Percentiles rank a stretch among this genome's conserved stretches.
phyloP scores from a whole-genome alignment of 495 filamentous ascomycete species.

The Penicillium cinerascens region DNA sequence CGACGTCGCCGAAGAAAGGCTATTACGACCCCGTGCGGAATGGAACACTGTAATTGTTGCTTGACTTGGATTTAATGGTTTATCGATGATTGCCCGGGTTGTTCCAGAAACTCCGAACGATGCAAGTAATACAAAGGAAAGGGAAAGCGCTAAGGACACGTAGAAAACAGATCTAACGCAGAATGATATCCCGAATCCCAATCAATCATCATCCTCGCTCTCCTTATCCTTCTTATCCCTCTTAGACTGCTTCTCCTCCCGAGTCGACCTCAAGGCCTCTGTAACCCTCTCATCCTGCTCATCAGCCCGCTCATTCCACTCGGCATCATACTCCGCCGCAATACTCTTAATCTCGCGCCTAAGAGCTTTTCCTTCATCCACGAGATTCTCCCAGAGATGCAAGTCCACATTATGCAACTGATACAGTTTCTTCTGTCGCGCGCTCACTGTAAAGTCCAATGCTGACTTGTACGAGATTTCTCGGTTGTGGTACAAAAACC shows the following conservation, averaged over 20 bases:
- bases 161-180: neutral
- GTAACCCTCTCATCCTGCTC: constrained; percentile 71
- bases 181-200: neutral
- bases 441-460: constrained; percentile 78
- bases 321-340: constrained; percentile 87
- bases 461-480: constrained; percentile 83
- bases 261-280: constrained; percentile 63
- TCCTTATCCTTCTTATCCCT: constrained; percentile 36
- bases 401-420: constrained; percentile 69
- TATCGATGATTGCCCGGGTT: neutral
- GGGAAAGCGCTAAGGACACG: neutral
- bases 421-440: constrained; percentile 76
- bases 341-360: constrained; percentile 76
- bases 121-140: constrained; percentile 5
- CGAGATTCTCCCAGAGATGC: constrained; percentile 68
- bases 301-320: constrained; percentile 83
- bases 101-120: neutral
- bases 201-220: constrained; percentile 27
- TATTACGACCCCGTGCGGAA: constrained; percentile 50
- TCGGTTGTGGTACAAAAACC: constrained; percentile 90
- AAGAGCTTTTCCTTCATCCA: constrained; percentile 79
- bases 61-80: neutral
- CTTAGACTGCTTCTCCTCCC: constrained; percentile 48
- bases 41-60: constrained; percentile 23
- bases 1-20: constrained; percentile 28